phyloP scores from a whole-genome alignment of 495 filamentous ascomycete species.

The Neurospora sp. region DNA sequence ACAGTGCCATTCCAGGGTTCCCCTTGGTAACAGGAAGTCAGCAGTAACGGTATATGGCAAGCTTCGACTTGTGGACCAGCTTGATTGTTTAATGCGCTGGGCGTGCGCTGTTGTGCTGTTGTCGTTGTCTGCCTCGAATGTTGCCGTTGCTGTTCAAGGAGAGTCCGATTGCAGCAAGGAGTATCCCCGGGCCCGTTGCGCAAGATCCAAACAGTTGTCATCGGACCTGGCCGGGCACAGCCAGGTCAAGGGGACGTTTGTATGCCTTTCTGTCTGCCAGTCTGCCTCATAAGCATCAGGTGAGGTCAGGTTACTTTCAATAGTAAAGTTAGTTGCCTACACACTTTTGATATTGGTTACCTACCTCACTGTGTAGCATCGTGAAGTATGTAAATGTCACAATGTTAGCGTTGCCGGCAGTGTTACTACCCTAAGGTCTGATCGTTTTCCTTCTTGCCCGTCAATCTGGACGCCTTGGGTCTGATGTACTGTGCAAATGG shows the following conservation, averaged over 20 bases:
- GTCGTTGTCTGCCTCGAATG: neutral
- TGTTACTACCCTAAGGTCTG: neutral
- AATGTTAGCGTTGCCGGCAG: neutral
- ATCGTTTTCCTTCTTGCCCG: neutral
- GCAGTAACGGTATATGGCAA: neutral
- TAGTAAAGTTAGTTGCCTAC: neutral
- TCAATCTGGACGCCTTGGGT: neutral
- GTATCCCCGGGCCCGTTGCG: neutral
- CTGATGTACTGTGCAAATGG: neutral
- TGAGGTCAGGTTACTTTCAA: neutral
- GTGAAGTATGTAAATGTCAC: neutral
- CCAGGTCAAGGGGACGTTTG: neutral
- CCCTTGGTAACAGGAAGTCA: neutral
- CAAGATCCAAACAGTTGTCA: neutral
- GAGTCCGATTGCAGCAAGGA: neutral
- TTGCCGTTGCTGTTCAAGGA: neutral
- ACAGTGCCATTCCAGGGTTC: neutral
- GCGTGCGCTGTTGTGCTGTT: neutral
- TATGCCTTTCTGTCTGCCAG: neutral
- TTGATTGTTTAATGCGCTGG: neutral
- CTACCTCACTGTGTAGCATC: neutral
- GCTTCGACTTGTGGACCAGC: neutral
- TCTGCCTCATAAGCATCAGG: neutral
- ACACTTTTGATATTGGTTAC: neutral
- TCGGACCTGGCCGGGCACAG: neutral